Evolutionary conservation across 805 yeast genomes (phyloP).

Genomic region (Citeromyces matritensis): DNA sequence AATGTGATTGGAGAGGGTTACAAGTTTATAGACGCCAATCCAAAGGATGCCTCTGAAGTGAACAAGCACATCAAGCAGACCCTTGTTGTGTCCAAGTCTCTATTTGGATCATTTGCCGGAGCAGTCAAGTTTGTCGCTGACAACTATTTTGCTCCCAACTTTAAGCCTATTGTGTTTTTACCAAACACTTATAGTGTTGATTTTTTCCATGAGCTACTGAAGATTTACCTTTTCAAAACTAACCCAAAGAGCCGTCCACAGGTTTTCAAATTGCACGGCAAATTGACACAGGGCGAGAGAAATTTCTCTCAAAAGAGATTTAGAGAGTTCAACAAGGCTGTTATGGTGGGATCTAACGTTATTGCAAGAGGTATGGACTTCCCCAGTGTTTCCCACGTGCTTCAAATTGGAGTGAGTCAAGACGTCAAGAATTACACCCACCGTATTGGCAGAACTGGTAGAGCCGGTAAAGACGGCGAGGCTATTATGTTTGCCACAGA

Average conservation of each 20-base stretch:
- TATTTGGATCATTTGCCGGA: constrained; percentile 46
- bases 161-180: constrained; percentile 72
- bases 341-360: constrained; percentile 79
- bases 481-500: constrained; percentile 46
- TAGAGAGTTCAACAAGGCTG: constrained; percentile 24
- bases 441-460: constrained; percentile 91
- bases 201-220: constrained; percentile 30
- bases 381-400: constrained; percentile 73
- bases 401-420: constrained; percentile 68
- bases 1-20: constrained; percentile 35
- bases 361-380: constrained; percentile 97
- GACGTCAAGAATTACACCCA: constrained; percentile 76
- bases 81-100: constrained; percentile 33
- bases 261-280: constrained; percentile 44
- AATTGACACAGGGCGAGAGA: constrained; percentile 54
- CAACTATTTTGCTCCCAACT: constrained; percentile 17
- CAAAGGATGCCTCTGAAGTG: constrained; percentile 38
- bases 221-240: constrained; percentile 5
- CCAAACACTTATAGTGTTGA: constrained; percentile 66
- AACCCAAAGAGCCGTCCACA: constrained; percentile 5
- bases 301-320: constrained; percentile 13
- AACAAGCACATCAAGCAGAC: constrained; percentile 70
- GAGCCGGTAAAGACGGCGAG: constrained; percentile 73
- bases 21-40: constrained; percentile 59
- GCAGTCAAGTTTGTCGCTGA: constrained; percentile 33